Conservation (phyloP, 495 filamentous ascomycete genomes). For the Neurospora terricola region DNA sequence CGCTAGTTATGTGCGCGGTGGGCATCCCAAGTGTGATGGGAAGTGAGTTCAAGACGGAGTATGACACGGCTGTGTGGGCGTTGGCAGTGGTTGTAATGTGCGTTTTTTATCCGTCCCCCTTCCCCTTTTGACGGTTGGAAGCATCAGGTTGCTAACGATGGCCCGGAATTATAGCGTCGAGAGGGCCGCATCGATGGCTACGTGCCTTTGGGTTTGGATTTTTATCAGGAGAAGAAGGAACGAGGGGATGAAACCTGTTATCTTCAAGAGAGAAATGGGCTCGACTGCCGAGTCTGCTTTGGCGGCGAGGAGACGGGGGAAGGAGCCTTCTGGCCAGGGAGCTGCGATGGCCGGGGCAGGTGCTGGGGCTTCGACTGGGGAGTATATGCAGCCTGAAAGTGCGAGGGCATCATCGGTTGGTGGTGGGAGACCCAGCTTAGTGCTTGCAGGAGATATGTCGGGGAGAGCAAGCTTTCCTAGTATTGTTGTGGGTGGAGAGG, state of each 20-base stretch:
- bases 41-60: neutral
- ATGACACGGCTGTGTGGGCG: neutral
- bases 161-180: neutral
- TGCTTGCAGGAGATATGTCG: neutral
- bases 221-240: neutral
- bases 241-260: neutral
- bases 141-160: neutral
- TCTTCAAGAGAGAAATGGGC: neutral
- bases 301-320: neutral
- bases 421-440: neutral
- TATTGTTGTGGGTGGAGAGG: neutral
- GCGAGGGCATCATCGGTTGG: neutral
- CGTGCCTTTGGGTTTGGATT: neutral
- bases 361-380: neutral
- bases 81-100: slow-evolving; percentile 1
- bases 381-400: neutral
- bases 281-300: neutral
- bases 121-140: neutral
- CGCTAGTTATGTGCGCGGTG: neutral
- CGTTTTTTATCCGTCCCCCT: neutral
- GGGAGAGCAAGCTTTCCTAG: neutral
- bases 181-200: neutral
- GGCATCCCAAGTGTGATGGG: neutral
- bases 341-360: neutral
- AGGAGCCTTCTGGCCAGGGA: neutral